Evolutionary conservation across 2,329 filamentous ascomycete genomes (phyloP).

Genomic region (Anthostomella pinea): DNA sequence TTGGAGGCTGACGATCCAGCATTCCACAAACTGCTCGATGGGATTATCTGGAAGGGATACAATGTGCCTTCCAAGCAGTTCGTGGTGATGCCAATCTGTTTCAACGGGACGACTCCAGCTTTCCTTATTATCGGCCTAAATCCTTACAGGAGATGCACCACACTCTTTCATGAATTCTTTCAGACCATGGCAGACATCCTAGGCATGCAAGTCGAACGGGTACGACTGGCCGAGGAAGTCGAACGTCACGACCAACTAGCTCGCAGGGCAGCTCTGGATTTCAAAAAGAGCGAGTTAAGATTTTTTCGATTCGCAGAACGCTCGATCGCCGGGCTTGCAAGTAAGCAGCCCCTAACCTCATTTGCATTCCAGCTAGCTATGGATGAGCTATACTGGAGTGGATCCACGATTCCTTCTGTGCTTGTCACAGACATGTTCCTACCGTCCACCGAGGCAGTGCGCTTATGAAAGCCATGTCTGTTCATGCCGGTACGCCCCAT

Average conservation of each 20-base stretch:
- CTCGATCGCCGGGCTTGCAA: slow-evolving; percentile 24
- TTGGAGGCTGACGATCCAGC: slow-evolving; percentile 16
- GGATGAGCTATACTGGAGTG: too few relatives aligned
- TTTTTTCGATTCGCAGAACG: slow-evolving; percentile 27
- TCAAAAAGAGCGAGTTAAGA: slow-evolving; percentile 23
- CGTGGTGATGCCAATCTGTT: slow-evolving; percentile 19
- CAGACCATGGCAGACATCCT: slow-evolving; percentile 20
- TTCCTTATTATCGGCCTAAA: slow-evolving; percentile 27
- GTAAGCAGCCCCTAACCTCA: neutral
- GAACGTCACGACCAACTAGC: slow-evolving; percentile 21
- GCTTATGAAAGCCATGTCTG: too few relatives aligned
- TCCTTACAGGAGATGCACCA: slow-evolving; percentile 20
- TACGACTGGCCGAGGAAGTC: slow-evolving; percentile 23
- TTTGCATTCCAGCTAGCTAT: neutral
- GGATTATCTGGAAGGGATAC: slow-evolving; percentile 17
- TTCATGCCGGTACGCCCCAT: too few relatives aligned
- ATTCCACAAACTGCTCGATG: slow-evolving; percentile 13
- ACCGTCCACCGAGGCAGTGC: too few relatives aligned
- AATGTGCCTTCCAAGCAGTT: slow-evolving; percentile 18
- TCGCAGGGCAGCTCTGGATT: slow-evolving; percentile 18
- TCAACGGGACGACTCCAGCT: slow-evolving; percentile 15
- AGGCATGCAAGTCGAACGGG: slow-evolving; percentile 19
- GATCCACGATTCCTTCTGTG: too few relatives aligned
- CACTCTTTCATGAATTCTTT: slow-evolving; percentile 21
- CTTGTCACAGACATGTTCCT: too few relatives aligned